Evolutionary conservation across 2,329 filamentous ascomycete genomes (phyloP), one percentile per base, ranked within the genome.

Genomic region (Sclerotinia sclerotiorum): DNA sequence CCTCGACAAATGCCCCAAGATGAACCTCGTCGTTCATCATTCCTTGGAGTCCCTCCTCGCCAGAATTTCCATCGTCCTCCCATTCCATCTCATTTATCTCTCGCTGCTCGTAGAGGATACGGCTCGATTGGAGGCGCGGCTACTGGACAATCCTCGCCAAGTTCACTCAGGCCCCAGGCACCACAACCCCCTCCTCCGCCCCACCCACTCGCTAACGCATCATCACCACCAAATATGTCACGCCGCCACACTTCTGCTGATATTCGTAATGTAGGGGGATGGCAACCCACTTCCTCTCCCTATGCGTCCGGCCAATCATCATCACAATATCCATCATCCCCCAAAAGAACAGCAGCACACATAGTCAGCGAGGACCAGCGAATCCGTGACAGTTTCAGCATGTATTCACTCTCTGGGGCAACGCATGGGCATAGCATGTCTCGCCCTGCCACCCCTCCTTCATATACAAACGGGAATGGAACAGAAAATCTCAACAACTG

Each of bases 221-320:
- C 88, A 73, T 84, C 85, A 35, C 85, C 87, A 46, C 87, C 89
- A 48, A 85, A 87, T 68, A 93, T 97, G 58, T 87, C 88, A 56
- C 89, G 94, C 71, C 88, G 94, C 70, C 95, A 99, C 80, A 99
- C 95, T 1, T 94, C 94, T 51, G 95, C 95, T 69, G 95, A 99
- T 78, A 98, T 99, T 74, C 90, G 95, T 65, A 77, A 77, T 66
- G 90, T 94, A 74, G 90, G 93, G 77, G 92, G 90, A 49, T 94
- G 91, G 88, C 89, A 88, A 71, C 71, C 81, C 75, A 81, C 82
- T 54, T 83, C 86, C 35, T 90, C 90, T 6, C 91, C 89, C 15
- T 91, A 88, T 76, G 83, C 85, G 10, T 88, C 89, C 4, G 88
- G 88, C 15, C 83, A 87, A 70, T 84, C 84, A 65, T 85, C 84